Percentiles rank a stretch among this genome's conserved stretches.
Evolutionary conservation across 2,329 filamentous ascomycete species (phyloP).

Genomic region (Epichloe glyceriae): DNA sequence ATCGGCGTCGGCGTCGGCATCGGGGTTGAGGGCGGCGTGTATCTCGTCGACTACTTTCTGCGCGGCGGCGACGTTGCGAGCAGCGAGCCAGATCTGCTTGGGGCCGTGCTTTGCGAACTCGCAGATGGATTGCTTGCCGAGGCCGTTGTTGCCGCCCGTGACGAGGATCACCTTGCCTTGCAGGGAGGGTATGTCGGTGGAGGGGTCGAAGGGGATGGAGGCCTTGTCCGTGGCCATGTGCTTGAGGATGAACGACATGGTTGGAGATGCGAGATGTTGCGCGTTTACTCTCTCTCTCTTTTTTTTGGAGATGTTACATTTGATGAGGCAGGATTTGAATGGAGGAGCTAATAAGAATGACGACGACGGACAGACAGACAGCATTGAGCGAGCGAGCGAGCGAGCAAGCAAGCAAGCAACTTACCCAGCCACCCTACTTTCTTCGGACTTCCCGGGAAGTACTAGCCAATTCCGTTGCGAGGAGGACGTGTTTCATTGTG

Average conservation of each 20-base stretch:
- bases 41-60: conserved; percentile 25
- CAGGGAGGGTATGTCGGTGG: conserved; percentile 42
- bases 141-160: conserved; percentile 70
- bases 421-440: no score
- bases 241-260: background rate
- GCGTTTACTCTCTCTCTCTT: background rate
- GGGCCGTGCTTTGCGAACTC: conserved; percentile 11
- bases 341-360: no score
- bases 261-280: no score
- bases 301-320: background rate
- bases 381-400: no score
- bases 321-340: no score
- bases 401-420: no score
- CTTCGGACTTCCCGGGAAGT: no score
- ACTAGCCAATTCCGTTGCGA: no score
- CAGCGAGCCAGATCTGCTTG: conserved; percentile 13
- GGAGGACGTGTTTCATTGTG: no score
- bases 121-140: conserved; percentile 44
- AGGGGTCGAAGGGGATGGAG: conserved; percentile 7
- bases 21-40: conserved; percentile 11
- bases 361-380: no score
- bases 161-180: conserved; percentile 68
- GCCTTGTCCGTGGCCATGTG: background rate
- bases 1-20: background rate
- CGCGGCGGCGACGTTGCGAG: conserved; percentile 23